Conservation (phyloP, 129 eudicot genomes). For the Silybum marianum region DNA sequence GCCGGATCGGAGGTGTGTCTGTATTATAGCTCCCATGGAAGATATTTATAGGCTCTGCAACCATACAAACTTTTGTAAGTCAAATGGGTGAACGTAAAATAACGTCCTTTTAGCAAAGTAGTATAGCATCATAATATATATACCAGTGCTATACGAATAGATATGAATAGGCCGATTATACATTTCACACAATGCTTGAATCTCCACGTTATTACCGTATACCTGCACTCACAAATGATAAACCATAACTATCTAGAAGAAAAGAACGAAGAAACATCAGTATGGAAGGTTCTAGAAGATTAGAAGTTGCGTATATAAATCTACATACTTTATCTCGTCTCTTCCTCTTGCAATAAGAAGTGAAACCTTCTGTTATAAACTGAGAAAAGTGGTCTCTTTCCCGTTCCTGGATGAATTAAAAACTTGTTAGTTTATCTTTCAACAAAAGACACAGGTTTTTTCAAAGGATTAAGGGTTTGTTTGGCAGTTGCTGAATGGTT, state of each 20-base stretch:
- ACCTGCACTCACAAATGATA: slow-evolving; percentile 48
- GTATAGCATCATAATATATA: background rate
- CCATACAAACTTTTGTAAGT: background rate
- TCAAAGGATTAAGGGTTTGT: background rate
- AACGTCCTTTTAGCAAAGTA: background rate
- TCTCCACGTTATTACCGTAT: slow-evolving; percentile 93
- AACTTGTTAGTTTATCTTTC: slow-evolving; percentile 5
- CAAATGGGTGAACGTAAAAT: slow-evolving; percentile 2
- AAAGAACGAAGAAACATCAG: background rate
- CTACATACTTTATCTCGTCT: slow-evolving; percentile 82
- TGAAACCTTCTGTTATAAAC: slow-evolving; percentile 95
- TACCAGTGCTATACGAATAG: slow-evolving; percentile 94
- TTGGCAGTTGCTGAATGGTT: too few relatives aligned
- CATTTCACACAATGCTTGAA: slow-evolving; percentile 95
- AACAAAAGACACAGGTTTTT: background rate
- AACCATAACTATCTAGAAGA: background rate
- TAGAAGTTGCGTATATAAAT: background rate
- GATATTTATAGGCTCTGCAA: slow-evolving; percentile 90
- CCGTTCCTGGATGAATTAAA: slow-evolving; percentile 61
- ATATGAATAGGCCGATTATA: slow-evolving; percentile 98
- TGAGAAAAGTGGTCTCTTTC: slow-evolving; percentile 99
- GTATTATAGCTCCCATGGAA: slow-evolving; percentile 91
- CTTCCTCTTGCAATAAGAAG: slow-evolving; percentile 96
- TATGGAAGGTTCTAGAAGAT: background rate
- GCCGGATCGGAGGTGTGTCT: slow-evolving; percentile 86